These are phyloP conservation scores for Marasmius fiardii DNA, from an alignment of 1,284 basidiomycete species.

Conservation along the genomic window DNA sequence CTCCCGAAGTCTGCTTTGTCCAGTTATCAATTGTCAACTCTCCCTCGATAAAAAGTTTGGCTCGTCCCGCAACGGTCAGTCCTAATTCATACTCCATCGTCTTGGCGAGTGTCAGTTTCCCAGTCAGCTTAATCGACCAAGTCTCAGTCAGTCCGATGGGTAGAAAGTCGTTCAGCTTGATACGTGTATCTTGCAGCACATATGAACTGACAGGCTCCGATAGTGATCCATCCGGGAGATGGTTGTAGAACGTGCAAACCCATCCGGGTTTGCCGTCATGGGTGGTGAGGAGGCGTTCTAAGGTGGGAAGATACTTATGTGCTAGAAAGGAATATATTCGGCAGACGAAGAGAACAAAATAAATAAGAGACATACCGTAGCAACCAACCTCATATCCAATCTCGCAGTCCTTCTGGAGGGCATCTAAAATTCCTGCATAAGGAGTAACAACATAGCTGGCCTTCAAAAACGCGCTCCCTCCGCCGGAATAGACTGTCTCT, in stretches of 20 bases:
- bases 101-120: conserved; percentile 37
- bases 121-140: conserved; percentile 52
- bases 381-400: conserved; percentile 56
- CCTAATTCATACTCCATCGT: conserved; percentile 50
- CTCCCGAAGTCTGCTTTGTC: conserved; percentile 62
- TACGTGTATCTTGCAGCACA: conserved; percentile 54
- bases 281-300: conserved; percentile 53
- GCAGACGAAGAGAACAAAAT: background rate
- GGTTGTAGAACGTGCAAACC: conserved; percentile 59
- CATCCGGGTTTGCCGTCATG: conserved; percentile 52
- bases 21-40: conserved; percentile 66
- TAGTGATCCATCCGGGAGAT: conserved; percentile 41
- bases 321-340: conserved; percentile 30
- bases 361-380: conserved; percentile 43
- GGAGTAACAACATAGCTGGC: conserved; percentile 69
- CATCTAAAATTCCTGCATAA: conserved; percentile 51
- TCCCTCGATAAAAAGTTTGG: conserved; percentile 63
- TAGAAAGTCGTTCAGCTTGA: conserved; percentile 66
- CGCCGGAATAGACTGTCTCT: conserved; percentile 64
- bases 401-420: conserved; percentile 41
- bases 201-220: conserved; percentile 37
- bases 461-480: conserved; percentile 71
- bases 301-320: conserved; percentile 59
- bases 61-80: conserved; percentile 51
- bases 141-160: conserved; percentile 43